Evolutionary conservation across 768 basidiomycete genomes (phyloP).

Genomic region (Stropharia rugosoannulata): DNA sequence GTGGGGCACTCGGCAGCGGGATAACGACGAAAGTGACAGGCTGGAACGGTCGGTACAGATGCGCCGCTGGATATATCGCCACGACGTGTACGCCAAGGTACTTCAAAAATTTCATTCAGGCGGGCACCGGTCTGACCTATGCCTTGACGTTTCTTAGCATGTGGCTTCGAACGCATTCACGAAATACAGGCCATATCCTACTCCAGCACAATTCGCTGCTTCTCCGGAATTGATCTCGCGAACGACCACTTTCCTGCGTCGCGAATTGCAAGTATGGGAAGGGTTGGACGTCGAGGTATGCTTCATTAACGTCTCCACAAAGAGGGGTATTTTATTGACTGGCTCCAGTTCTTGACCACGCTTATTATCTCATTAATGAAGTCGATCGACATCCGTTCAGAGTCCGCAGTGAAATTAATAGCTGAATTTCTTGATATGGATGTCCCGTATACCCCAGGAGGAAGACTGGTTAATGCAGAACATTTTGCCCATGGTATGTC

Average conservation of each 20-base stretch:
- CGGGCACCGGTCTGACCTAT: constrained; percentile 3
- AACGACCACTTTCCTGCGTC: constrained; percentile 76
- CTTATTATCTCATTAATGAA: constrained; percentile 91
- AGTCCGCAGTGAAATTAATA: constrained; percentile 80
- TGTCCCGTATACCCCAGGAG: constrained; percentile 51
- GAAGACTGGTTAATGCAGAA: constrained; percentile 72
- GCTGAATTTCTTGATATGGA: constrained; percentile 89
- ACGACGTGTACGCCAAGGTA: constrained; percentile 85
- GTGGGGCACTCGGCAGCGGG: constrained; percentile 55
- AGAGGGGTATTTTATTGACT: constrained; percentile 3
- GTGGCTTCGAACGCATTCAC: constrained; percentile 87
- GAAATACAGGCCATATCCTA: constrained; percentile 88
- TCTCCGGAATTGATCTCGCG: constrained; percentile 74
- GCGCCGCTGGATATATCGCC: constrained; percentile 78
- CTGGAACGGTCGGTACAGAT: constrained; percentile 73
- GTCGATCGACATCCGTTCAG: constrained; percentile 88
- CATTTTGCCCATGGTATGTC: constrained; percentile 87
- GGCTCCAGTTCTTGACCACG: constrained; percentile 79
- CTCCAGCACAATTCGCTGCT: constrained; percentile 77
- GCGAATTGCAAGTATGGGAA: constrained; percentile 87
- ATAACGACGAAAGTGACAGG: constrained; percentile 62
- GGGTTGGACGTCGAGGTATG: constrained; percentile 87
- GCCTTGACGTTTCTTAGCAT: constrained; percentile 54
- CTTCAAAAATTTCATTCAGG: constrained; percentile 17
- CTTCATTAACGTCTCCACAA: background rate